Conservation (phyloP, 805 yeast species). For the Barnettozyma sp. region DNA sequence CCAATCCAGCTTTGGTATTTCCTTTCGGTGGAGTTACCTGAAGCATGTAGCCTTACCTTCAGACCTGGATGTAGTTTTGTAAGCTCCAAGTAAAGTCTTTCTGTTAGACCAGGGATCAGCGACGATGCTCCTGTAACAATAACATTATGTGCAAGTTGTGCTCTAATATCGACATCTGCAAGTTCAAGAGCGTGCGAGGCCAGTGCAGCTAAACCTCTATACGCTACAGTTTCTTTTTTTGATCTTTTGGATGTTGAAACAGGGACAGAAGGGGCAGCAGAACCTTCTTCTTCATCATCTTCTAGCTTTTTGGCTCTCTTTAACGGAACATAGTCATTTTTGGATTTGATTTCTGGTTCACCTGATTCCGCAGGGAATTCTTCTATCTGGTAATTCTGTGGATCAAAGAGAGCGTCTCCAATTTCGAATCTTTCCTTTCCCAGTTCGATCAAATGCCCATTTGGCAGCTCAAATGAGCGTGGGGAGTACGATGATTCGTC, state of each 20-base stretch:
- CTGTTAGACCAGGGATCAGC: conserved; percentile 73
- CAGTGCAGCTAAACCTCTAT: conserved; percentile 52
- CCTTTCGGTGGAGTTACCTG: conserved; percentile 73
- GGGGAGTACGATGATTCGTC: conserved; percentile 25
- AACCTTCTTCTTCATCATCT: conserved; percentile 29
- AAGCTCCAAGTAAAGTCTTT: conserved; percentile 66
- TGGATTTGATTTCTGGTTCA: conserved; percentile 34
- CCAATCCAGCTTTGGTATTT: conserved; percentile 86
- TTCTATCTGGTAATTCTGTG: conserved; percentile 38
- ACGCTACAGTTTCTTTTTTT: conserved; percentile 20
- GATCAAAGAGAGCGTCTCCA: conserved; percentile 70
- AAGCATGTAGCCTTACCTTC: conserved; percentile 75
- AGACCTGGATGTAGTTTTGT: conserved; percentile 70
- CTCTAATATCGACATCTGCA: conserved; percentile 75
- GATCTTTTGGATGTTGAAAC: conserved; percentile 24
- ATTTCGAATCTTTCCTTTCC: conserved; percentile 53
- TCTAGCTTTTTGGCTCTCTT: conserved; percentile 42
- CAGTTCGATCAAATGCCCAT: conserved; percentile 61
- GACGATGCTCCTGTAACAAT: conserved; percentile 83
- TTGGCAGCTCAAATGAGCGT: conserved; percentile 66
- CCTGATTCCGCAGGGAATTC: conserved; percentile 45
- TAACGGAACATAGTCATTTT: conserved; percentile 67
- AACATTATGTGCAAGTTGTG: conserved; percentile 82
- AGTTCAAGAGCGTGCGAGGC: conserved; percentile 47
- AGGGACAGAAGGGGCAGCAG: conserved; percentile 16